Evolutionary conservation across 768 basidiomycete genomes (phyloP).

Genomic region (Scleroderma citrinum): DNA sequence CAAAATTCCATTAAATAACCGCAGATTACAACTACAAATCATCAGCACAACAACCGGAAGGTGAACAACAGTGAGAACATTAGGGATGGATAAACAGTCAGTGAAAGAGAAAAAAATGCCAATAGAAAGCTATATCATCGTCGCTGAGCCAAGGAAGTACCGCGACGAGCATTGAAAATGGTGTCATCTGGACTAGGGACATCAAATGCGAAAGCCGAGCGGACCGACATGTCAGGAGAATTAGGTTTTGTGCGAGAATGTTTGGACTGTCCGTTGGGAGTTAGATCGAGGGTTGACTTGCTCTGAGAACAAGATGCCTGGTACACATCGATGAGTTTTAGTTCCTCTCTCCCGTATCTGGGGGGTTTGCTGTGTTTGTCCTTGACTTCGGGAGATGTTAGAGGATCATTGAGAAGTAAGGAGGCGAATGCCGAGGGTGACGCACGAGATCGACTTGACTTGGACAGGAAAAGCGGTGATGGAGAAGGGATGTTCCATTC

Average conservation of each 20-base stretch:
- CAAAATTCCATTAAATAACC: constrained; percentile 31
- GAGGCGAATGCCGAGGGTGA: constrained; percentile 75
- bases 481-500: constrained; percentile 31
- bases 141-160: constrained; percentile 53
- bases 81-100: background rate
- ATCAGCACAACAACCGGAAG: constrained; percentile 10
- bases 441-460: constrained; percentile 55
- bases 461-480: constrained; percentile 55
- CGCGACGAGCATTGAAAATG: constrained; percentile 73
- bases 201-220: constrained; percentile 61
- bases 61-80: constrained; percentile 10
- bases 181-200: constrained; percentile 90
- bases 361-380: constrained; percentile 25
- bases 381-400: constrained; percentile 34
- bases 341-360: constrained; percentile 29
- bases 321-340: constrained; percentile 23
- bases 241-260: constrained; percentile 6
- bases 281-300: constrained; percentile 19
- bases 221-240: constrained; percentile 32
- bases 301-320: constrained; percentile 25
- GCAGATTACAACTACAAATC: constrained; percentile 28
- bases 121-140: constrained; percentile 12
- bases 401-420: constrained; percentile 54
- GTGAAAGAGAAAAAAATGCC: background rate
- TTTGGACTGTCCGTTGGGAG: constrained; percentile 7